Conservation (phyloP, 1,284 basidiomycete species). For the Ustilago shanxiensis region DNA sequence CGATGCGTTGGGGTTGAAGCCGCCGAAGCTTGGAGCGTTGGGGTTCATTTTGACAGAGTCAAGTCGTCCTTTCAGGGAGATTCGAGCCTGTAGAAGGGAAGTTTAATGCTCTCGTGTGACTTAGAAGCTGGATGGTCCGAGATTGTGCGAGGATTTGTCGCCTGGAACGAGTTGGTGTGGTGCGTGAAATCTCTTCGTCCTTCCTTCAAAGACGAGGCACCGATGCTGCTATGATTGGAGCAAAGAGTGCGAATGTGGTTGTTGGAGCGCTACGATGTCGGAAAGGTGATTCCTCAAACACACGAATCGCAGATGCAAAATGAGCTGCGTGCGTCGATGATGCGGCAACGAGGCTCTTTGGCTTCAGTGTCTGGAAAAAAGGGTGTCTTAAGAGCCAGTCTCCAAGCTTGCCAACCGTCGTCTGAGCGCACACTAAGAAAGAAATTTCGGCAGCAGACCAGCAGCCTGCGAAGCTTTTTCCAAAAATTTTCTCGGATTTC, state of each 20-base stretch:
- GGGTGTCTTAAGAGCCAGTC: neutral
- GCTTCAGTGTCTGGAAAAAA: neutral
- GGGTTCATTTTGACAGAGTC: constrained; percentile 61
- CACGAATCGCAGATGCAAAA: constrained; percentile 3
- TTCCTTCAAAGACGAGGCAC: neutral
- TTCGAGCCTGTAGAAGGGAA: neutral
- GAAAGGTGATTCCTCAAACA: neutral
- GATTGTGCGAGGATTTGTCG: neutral
- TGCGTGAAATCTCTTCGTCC: neutral
- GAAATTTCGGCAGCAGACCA: constrained; percentile 1
- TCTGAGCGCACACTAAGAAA: constrained; percentile 28
- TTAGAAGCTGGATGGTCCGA: neutral
- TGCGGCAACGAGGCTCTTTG: constrained; percentile 5
- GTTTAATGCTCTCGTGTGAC: neutral
- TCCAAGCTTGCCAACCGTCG: constrained; percentile 2
- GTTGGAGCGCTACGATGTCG: too few species aligned
- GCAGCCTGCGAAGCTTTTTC: constrained; percentile 9
- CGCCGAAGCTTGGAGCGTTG: constrained; percentile 67
- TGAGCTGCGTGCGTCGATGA: constrained; percentile 21
- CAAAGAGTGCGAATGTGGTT: constrained; percentile 9
- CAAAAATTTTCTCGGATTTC: constrained; percentile 24
- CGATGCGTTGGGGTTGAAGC: constrained; percentile 66
- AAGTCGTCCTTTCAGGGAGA: neutral
- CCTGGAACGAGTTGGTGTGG: neutral
- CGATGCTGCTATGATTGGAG: constrained; percentile 5